Evolutionary conservation across 306 rosid genomes (phyloP).

Genomic region (Ormosia emarginata): DNA sequence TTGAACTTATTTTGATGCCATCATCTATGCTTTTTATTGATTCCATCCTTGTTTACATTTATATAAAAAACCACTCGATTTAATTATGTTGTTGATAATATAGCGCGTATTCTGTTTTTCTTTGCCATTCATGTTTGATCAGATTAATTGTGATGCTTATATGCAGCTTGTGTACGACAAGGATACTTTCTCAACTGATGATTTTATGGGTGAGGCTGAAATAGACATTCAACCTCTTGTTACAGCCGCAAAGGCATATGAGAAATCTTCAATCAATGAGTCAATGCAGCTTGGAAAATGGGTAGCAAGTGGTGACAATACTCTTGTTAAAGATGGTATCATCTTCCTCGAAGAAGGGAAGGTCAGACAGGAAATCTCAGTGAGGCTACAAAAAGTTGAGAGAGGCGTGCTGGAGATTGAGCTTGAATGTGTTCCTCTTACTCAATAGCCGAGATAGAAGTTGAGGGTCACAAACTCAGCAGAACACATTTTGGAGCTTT

Average conservation of each 20-base stretch:
- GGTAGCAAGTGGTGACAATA: slow-evolving; percentile 60
- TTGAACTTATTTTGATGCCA: neutral
- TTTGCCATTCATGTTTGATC: neutral
- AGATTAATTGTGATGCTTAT: slow-evolving; percentile 4
- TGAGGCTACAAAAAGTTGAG: slow-evolving; percentile 81
- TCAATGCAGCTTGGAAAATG: slow-evolving; percentile 62
- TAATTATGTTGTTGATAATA: neutral
- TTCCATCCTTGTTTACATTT: neutral
- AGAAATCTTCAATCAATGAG: slow-evolving; percentile 44
- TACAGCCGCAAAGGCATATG: slow-evolving; percentile 67
- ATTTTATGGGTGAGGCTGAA: slow-evolving; percentile 97
- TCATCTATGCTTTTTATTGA: neutral
- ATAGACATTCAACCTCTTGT: slow-evolving; percentile 87
- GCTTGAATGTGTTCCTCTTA: slow-evolving; percentile 92
- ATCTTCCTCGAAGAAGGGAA: slow-evolving; percentile 67
- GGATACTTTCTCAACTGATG: slow-evolving; percentile 80
- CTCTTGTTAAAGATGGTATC: slow-evolving; percentile 60
- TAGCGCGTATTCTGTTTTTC: neutral
- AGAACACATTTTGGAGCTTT: neutral
- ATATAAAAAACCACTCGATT: neutral
- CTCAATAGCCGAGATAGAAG: slow-evolving; percentile 47
- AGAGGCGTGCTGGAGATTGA: slow-evolving; percentile 79
- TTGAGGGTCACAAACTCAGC: neutral
- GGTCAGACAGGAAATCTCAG: slow-evolving; percentile 60
- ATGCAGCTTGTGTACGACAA: slow-evolving; percentile 88